Conservation (phyloP, 768 basidiomycete species). For the Tylopilus cervinicoccineus region DNA sequence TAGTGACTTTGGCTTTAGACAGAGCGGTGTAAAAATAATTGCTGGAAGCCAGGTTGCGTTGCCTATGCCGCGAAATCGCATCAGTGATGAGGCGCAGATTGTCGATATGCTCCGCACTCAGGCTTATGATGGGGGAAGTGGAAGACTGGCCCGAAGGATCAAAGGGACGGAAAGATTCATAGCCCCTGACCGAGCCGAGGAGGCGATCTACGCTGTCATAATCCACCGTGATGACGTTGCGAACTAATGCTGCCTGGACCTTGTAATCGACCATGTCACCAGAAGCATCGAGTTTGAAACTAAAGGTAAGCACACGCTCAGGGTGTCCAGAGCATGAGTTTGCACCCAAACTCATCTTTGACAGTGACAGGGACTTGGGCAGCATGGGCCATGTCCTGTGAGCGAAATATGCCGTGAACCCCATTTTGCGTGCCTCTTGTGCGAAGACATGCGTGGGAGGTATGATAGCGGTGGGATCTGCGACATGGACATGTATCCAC, state of each 20-base stretch:
- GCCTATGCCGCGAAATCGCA: slow-evolving; percentile 24
- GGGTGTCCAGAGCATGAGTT: slow-evolving; percentile 27
- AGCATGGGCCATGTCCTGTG: slow-evolving; percentile 70
- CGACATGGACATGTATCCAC: slow-evolving; percentile 92
- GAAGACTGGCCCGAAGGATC: slow-evolving; percentile 2
- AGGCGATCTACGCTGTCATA: slow-evolving; percentile 67
- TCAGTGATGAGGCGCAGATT: slow-evolving; percentile 32
- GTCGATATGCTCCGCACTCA: slow-evolving; percentile 20
- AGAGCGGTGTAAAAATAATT: slow-evolving; percentile 25
- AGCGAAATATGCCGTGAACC: slow-evolving; percentile 58
- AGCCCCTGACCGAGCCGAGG: slow-evolving; percentile 30
- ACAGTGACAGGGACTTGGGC: slow-evolving; percentile 53
- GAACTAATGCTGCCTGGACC: slow-evolving; percentile 69
- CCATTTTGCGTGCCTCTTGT: slow-evolving; percentile 48
- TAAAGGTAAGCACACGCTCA: slow-evolving; percentile 76
- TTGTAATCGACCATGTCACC: slow-evolving; percentile 70
- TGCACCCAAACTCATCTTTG: slow-evolving; percentile 47
- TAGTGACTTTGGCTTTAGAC: slow-evolving; percentile 25
- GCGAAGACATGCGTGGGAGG: slow-evolving; percentile 66
- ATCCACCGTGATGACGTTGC: slow-evolving; percentile 56
- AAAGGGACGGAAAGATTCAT: slow-evolving; percentile 22
- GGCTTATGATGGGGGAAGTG: not conserved
- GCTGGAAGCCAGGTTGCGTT: slow-evolving; percentile 17
- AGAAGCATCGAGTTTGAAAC: slow-evolving; percentile 54
- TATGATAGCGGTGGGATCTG: slow-evolving; percentile 83